A percentile compares a stretch with the other conserved stretches of the same genome.
Evolutionary conservation across 306 rosid species (phyloP).

Genomic region (Prunus davidiana): DNA sequence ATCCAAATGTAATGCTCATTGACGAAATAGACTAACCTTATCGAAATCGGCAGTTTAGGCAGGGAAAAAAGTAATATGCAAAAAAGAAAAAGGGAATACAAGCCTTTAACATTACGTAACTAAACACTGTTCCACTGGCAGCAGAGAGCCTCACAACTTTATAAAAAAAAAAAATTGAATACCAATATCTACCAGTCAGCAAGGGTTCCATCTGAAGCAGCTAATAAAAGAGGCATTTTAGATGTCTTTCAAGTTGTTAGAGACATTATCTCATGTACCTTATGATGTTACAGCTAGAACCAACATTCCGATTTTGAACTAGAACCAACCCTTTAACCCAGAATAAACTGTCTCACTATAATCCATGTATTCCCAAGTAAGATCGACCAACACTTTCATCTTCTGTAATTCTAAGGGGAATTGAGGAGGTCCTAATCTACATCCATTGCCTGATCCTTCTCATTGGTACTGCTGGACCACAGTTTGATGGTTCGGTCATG

Average conservation of each 20-base stretch:
- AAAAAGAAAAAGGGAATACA: no score
- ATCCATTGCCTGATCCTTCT: slow-evolving; percentile 56
- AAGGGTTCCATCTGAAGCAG: no score
- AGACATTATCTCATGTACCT: not conserved
- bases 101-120: not conserved
- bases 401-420: not conserved
- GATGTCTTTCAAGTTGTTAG: not conserved
- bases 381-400: not conserved
- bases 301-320: not conserved
- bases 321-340: not conserved
- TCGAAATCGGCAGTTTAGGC: no score
- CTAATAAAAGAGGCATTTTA: not conserved
- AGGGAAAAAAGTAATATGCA: no score
- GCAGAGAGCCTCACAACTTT: not conserved
- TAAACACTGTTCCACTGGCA: no score
- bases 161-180: not conserved
- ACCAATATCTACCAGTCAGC: not conserved
- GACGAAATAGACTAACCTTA: no score
- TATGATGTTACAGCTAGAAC: not conserved
- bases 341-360: not conserved
- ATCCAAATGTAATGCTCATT: no score
- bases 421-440: slow-evolving; percentile 37
- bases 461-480: slow-evolving; percentile 57
- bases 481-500: slow-evolving; percentile 79
- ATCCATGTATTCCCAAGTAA: not conserved